Conservation (phyloP, 2,329 filamentous ascomycete genomes). For the Epichloe aotearoae region DNA sequence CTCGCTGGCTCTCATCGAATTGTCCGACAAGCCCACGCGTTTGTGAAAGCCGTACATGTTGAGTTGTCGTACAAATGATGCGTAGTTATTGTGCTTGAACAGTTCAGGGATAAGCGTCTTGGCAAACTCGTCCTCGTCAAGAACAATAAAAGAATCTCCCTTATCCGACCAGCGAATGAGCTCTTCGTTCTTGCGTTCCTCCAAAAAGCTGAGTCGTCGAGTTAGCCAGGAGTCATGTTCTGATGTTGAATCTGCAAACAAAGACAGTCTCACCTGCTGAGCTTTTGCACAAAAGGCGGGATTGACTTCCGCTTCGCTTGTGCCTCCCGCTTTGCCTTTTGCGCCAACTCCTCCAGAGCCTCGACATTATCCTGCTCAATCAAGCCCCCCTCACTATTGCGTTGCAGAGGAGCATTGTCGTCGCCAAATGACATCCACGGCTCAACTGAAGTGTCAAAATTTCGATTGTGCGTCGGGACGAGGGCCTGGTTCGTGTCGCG, state of each 20-base stretch:
- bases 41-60: conserved; percentile 99
- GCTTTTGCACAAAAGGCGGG: conserved; percentile 91
- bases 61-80: conserved; percentile 85
- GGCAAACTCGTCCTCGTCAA: conserved; percentile 97
- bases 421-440: conserved; percentile 31
- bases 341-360: conserved; percentile 64
- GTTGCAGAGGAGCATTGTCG: conserved; percentile 23
- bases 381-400: conserved; percentile 20
- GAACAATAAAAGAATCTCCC: conserved; percentile 88
- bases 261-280: conserved; percentile 63
- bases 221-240: background rate
- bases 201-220: conserved; percentile 57
- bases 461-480: conserved; percentile 28
- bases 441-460: conserved; percentile 27
- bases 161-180: conserved; percentile 95
- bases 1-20: conserved; percentile 94
- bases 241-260: background rate
- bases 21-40: conserved; percentile 82
- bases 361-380: conserved; percentile 59
- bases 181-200: conserved; percentile 84
- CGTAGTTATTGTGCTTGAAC: conserved; percentile 99
- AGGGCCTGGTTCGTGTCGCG: conserved; percentile 38
- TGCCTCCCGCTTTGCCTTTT: conserved; percentile 73
- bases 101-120: conserved; percentile 93
- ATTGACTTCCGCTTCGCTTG: conserved; percentile 90